Conservation (phyloP, 2,329 filamentous ascomycete species). For the Chrysoporthe deuterocubensis region DNA sequence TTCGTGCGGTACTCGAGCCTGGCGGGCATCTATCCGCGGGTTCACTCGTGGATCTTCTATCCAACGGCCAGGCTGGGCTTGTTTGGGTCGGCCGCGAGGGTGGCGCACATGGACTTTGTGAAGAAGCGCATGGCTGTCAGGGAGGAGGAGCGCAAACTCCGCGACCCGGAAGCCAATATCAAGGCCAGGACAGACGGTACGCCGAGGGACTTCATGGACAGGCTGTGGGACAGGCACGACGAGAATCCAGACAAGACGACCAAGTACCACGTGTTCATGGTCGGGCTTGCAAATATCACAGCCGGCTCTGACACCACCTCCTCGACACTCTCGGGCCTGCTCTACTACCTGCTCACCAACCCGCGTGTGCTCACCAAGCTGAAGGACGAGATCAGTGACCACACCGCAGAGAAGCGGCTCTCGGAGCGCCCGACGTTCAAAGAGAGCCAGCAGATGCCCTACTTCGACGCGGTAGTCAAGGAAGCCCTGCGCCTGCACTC, state of each 20-base stretch:
- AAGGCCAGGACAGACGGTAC: constrained; percentile 17
- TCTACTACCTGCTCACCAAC: constrained; percentile 49
- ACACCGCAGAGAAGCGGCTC: constrained; percentile 25
- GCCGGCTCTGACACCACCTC: constrained; percentile 52
- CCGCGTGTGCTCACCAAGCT: constrained; percentile 33
- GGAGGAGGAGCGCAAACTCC: constrained; percentile 14
- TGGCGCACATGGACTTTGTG: constrained; percentile 23
- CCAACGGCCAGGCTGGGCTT: constrained; percentile 16
- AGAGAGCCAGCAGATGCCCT: constrained; percentile 48
- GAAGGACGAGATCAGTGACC: constrained; percentile 32
- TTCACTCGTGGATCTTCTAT: constrained; percentile 22
- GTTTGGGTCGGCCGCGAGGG: constrained; percentile 16
- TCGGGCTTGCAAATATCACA: constrained; percentile 40
- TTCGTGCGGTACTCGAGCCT: constrained; percentile 19
- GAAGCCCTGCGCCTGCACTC: constrained; percentile 57
- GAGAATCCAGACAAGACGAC: constrained; percentile 48
- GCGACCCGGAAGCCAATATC: not conserved
- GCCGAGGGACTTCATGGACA: constrained; percentile 46
- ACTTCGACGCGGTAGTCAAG: constrained; percentile 57
- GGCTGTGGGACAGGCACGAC: constrained; percentile 45
- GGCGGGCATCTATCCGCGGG: constrained; percentile 17
- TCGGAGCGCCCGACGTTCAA: constrained; percentile 38
- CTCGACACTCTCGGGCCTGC: constrained; percentile 48
- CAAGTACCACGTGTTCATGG: constrained; percentile 38
- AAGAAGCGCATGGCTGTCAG: constrained; percentile 17